These are phyloP conservation scores for Vitis hybrid DNA, from an alignment of 177 flowering plant species.

Conservation along the genomic window DNA sequence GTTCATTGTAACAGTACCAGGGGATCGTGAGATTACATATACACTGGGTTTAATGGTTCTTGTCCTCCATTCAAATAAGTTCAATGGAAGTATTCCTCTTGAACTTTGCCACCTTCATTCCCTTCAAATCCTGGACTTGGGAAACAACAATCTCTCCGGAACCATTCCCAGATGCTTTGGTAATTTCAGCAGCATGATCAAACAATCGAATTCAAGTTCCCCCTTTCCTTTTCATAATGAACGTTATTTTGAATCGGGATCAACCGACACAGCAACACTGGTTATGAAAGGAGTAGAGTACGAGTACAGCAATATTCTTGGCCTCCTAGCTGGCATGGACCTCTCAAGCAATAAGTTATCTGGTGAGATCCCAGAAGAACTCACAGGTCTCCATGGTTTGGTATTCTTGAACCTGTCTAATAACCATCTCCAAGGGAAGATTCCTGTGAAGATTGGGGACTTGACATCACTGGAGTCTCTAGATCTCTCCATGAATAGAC, in stretches of 20 bases:
- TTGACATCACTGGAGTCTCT: neutral
- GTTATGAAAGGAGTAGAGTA: neutral
- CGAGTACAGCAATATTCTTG: neutral
- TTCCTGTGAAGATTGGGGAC: neutral
- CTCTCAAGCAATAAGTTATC: neutral
- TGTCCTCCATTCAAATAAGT: too few relatives aligned
- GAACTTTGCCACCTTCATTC: too few relatives aligned
- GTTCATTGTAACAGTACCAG: rapidly evolving
- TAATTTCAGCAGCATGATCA: neutral
- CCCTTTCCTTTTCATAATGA: neutral
- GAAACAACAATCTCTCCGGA: too few relatives aligned
- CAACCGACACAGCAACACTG: neutral
- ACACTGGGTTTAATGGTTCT: neutral
- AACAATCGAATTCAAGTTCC: neutral
- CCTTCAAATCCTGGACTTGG: too few relatives aligned
- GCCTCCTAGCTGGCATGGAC: too few relatives aligned
- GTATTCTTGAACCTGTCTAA: neutral
- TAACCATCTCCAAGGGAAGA: neutral
- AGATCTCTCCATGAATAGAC: too few relatives aligned
- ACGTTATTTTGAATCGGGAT: neutral
- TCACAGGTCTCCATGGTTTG: neutral
- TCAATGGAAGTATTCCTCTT: too few relatives aligned
- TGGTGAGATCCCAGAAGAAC: neutral
- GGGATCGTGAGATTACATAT: too few relatives aligned
- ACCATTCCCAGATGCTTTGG: too few relatives aligned